These are phyloP conservation scores for Apiotrichum porosum DNA, from an alignment of 1,284 basidiomycete genomes.

Conservation along the genomic window DNA sequence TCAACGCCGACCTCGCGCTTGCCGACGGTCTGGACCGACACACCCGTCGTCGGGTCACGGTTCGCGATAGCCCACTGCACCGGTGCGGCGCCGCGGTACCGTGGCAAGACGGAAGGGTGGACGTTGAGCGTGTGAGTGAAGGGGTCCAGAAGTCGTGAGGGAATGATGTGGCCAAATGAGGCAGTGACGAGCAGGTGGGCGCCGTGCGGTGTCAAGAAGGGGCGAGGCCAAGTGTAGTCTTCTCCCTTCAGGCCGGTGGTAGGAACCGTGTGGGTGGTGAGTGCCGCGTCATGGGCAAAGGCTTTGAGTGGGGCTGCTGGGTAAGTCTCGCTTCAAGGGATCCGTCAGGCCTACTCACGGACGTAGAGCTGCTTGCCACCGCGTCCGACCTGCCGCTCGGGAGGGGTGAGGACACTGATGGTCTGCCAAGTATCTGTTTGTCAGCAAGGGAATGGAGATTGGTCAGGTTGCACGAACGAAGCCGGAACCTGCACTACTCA, in stretches of 20 bases:
- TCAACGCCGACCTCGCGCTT: constrained; percentile 44
- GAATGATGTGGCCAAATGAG: constrained; percentile 86
- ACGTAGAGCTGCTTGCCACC: constrained; percentile 17
- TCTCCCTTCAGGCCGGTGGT: constrained; percentile 18
- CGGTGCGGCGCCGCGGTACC: constrained; percentile 86
- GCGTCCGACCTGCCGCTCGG: constrained; percentile 26
- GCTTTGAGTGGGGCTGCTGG: constrained; percentile 19
- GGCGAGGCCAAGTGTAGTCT: constrained; percentile 7
- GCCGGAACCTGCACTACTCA: too few species aligned
- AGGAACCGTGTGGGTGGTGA: constrained; percentile 16
- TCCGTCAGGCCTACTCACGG: constrained; percentile 5
- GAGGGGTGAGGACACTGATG: constrained; percentile 36
- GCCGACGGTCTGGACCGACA: constrained; percentile 56
- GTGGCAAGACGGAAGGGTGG: constrained; percentile 83
- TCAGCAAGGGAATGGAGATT: constrained; percentile 2
- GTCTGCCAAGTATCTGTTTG: constrained; percentile 38
- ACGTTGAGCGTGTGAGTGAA: constrained; percentile 81
- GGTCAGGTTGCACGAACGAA: too few species aligned
- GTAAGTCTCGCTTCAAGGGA: background rate
- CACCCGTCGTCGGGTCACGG: constrained; percentile 60
- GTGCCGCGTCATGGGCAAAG: constrained; percentile 16
- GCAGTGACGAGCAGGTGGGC: constrained; percentile 74
- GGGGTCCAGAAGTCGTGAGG: constrained; percentile 59
- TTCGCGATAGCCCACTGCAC: constrained; percentile 79
- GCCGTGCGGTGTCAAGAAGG: constrained; percentile 50